Conservation (phyloP, 805 yeast species). For the Wickerhamomyces subpelliculosus region DNA sequence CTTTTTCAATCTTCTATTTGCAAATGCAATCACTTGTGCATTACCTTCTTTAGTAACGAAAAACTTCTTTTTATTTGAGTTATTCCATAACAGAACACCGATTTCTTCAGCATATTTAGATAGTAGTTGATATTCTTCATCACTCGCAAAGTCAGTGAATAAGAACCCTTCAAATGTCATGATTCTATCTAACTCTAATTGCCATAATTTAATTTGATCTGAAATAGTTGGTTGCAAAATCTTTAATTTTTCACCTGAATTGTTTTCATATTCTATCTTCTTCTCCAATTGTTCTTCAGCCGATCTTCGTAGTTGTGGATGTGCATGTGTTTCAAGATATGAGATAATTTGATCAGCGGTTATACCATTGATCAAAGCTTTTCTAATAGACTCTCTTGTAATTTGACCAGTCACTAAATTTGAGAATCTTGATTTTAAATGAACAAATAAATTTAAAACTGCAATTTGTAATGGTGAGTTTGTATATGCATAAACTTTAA, state of each 20-base stretch:
- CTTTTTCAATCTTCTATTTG: conserved; percentile 50
- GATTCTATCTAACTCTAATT: conserved; percentile 88
- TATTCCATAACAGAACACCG: conserved; percentile 89
- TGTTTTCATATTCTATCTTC: conserved; percentile 50
- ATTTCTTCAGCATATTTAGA: conserved; percentile 80
- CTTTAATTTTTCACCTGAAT: conserved; percentile 45
- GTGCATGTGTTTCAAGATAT: conserved; percentile 87
- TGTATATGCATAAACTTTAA: conserved; percentile 87
- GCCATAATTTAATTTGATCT: conserved; percentile 95
- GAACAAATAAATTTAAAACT: conserved; percentile 80
- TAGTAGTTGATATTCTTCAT: conserved; percentile 66
- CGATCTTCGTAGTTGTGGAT: conserved; percentile 75
- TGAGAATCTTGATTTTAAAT: conserved; percentile 74
- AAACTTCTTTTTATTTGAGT: conserved; percentile 58
- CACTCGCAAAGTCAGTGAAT: conserved; percentile 77
- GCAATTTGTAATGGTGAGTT: conserved; percentile 94
- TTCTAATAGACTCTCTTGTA: conserved; percentile 85
- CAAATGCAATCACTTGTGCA: conserved; percentile 85
- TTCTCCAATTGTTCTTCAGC: conserved; percentile 67
- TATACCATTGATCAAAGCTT: conserved; percentile 81
- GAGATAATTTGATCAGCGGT: conserved; percentile 92
- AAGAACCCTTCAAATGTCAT: conserved; percentile 80
- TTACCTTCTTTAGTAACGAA: conserved; percentile 88
- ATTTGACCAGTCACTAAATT: conserved; percentile 92
- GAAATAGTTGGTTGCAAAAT: conserved; percentile 92